Conservation (phyloP, 2,329 filamentous ascomycete genomes). For the Phialocephala subalpina region DNA sequence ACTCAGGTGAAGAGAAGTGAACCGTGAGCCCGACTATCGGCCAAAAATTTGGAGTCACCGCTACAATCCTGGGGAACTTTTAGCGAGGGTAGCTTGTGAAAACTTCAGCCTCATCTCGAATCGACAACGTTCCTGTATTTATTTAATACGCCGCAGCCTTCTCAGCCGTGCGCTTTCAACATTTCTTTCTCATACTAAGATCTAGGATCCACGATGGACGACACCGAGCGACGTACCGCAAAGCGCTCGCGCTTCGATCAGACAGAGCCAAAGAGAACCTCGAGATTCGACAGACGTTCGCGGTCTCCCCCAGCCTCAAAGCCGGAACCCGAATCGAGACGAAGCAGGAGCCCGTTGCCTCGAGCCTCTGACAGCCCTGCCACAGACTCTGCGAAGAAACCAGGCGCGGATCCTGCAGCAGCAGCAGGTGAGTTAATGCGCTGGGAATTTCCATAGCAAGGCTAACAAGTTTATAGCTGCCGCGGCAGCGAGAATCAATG, state of each 20-base stretch:
- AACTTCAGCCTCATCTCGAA: conserved; percentile 29
- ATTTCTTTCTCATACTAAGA: neutral
- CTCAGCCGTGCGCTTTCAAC: neutral
- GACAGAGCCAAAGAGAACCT: conserved; percentile 78
- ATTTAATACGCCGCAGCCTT: conserved; percentile 13
- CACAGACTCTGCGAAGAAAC: conserved; percentile 48
- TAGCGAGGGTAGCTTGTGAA: conserved; percentile 17
- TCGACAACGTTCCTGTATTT: neutral
- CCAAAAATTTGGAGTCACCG: neutral
- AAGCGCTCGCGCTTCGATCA: conserved; percentile 97
- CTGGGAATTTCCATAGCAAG: conserved; percentile 9
- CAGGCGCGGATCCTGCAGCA: conserved; percentile 72
- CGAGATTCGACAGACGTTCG: conserved; percentile 91
- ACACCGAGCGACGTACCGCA: conserved; percentile 73
- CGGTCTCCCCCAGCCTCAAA: conserved; percentile 76
- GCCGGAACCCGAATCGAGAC: conserved; percentile 64
- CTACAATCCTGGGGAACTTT: conserved; percentile 19
- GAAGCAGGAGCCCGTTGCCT: conserved; percentile 81
- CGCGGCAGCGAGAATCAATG: conserved; percentile 88
- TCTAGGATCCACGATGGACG: conserved; percentile 68
- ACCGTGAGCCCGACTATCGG: neutral
- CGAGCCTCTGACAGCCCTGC: conserved; percentile 48
- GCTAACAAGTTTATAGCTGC: conserved; percentile 65
- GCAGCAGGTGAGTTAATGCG: conserved; percentile 70
- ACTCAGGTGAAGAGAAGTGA: neutral